phyloP scores from a whole-genome alignment of 495 filamentous ascomycete genomes.

The Trichoderma erinaceum region DNA sequence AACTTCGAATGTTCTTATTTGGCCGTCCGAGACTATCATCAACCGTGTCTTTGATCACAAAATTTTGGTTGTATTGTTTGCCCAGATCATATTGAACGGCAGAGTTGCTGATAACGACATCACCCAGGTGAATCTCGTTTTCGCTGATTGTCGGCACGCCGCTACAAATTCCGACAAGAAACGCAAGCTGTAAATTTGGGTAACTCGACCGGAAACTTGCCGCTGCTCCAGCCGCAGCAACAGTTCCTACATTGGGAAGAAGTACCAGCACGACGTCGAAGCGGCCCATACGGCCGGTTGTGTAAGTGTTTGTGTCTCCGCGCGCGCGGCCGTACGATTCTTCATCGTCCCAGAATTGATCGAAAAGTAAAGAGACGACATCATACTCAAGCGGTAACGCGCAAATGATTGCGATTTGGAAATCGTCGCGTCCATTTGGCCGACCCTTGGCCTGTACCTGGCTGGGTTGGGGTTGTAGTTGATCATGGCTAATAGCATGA shows the following conservation, averaged over 20 bases:
- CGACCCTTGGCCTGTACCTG: too few relatives aligned
- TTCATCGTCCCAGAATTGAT: slow-evolving; percentile 27
- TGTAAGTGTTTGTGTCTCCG: slow-evolving; percentile 32
- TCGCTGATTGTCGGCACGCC: slow-evolving; percentile 21
- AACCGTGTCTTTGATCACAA: not conserved
- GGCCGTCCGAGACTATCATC: not conserved
- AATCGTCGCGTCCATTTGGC: slow-evolving; percentile 18
- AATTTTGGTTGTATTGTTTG: not conserved
- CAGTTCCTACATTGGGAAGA: slow-evolving; percentile 34
- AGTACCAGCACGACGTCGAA: slow-evolving; percentile 33
- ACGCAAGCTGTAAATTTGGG: slow-evolving; percentile 20
- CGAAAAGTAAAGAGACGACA: slow-evolving; percentile 28
- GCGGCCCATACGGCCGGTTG: slow-evolving; percentile 30
- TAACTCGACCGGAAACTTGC: slow-evolving; percentile 30
- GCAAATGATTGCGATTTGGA: slow-evolving; percentile 28
- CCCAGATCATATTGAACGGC: slow-evolving; percentile 29
- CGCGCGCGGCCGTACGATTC: slow-evolving; percentile 22
- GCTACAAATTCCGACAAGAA: slow-evolving; percentile 35
- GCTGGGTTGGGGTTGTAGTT: too few relatives aligned
- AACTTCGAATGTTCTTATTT: not conserved
- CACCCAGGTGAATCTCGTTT: slow-evolving; percentile 34
- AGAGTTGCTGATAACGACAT: slow-evolving; percentile 39
- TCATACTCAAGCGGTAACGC: slow-evolving; percentile 28
- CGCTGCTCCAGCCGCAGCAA: slow-evolving; percentile 27
- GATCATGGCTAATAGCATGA: too few relatives aligned